Evolutionary conservation across 2,329 filamentous ascomycete genomes (phyloP), one percentile per base, ranked within the genome.

Genomic region (Mollisiaceae sp.): DNA sequence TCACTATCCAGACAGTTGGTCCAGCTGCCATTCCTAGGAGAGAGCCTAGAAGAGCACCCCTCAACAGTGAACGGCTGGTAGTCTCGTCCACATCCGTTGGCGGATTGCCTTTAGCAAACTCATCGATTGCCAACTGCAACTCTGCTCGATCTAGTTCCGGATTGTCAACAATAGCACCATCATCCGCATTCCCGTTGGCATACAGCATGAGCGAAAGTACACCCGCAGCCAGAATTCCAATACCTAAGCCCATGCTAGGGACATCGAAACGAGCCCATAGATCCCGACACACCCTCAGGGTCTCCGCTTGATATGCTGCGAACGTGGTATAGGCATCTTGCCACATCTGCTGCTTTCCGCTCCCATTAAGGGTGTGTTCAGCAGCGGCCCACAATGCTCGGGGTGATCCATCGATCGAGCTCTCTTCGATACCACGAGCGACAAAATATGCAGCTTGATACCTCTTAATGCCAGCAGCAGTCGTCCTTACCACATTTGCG

Each of bases 241-340:
- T 88, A 56, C 95, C 95, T 68, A 91, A 83, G 15, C 90, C 75
- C 93, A 99, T 99, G 76, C 90, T 91, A 1, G 87, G 84, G 22
- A 97, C 83, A 76, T 99, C 93, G 72, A 99, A 99, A 41, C 91
- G 88, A 24, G 95, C 93, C 95, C 95, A 99, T 18, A 98, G 81
- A 45, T 84, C 85, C 75, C 93, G 91, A 80, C 92, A 98, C 14
- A 94, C 84, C 35, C 83, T 83, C 54, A 99, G 82, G 0, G 91
- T 97, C 75, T 92, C 87, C 36, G 82, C 82, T 76, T 97, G 93
- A 75, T 97, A 98, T 12, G 83, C 82, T 18, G 84, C 80, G 74
- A 92, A 94, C 0, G 89, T 85, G 2, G 83, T 69, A 71, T 86
- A 87, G 0, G 82, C 76, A 8, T 79, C 79, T 65, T 73, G 73